phyloP scores from a whole-genome alignment of 2,329 filamentous ascomycete genomes.

The Botrytis fabae region DNA sequence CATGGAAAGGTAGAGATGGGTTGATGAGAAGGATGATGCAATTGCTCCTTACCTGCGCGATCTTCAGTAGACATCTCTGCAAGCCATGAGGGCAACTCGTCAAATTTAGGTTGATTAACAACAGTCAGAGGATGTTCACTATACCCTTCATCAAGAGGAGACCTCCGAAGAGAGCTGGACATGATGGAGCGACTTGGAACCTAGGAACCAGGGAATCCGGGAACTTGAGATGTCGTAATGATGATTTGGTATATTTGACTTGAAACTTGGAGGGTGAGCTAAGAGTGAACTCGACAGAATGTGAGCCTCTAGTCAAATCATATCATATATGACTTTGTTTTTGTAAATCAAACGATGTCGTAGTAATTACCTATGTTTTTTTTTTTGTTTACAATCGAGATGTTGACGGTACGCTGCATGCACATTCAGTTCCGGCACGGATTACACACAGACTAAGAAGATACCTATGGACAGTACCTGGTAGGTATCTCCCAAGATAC shows the following conservation, averaged over 20 bases:
- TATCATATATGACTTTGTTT: background rate
- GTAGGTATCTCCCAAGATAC: background rate
- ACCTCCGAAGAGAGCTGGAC: conserved; percentile 23
- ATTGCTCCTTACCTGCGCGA: conserved; percentile 34
- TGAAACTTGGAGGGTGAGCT: background rate
- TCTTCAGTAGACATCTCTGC: conserved; percentile 33
- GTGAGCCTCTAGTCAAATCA: background rate
- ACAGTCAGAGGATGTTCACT: conserved; percentile 41
- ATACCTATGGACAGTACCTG: background rate
- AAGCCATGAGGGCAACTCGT: conserved; percentile 33
- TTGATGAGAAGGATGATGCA: background rate
- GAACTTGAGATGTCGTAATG: conserved; percentile 33
- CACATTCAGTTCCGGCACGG: background rate
- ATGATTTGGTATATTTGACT: background rate
- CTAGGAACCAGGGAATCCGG: background rate
- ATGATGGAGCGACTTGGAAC: conserved; percentile 2
- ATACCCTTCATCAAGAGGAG: conserved; percentile 42
- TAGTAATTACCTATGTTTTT: background rate
- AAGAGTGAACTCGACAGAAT: background rate
- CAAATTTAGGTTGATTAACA: conserved; percentile 23
- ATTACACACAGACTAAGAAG: background rate
- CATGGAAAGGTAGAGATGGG: background rate
- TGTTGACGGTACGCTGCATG: background rate
- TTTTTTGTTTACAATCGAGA: background rate
- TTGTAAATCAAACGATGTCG: background rate